phyloP scores from a whole-genome alignment of 2,329 filamentous ascomycete genomes.

The Microsporum canis region DNA sequence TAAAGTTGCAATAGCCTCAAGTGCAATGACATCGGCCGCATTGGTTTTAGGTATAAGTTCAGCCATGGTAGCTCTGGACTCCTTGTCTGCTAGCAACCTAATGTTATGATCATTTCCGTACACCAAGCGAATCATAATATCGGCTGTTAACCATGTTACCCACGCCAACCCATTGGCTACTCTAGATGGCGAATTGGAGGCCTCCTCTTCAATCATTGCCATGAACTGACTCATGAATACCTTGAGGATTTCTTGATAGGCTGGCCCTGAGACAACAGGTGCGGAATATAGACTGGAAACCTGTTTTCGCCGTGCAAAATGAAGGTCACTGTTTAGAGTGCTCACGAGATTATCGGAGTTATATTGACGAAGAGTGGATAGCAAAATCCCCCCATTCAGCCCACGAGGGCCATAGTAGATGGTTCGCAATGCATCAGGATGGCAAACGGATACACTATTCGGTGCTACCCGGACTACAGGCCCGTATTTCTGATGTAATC shows the following conservation, averaged over 20 bases:
- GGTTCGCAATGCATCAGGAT: constrained; percentile 13
- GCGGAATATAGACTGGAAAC: constrained; percentile 11
- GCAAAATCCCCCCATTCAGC: constrained; percentile 5
- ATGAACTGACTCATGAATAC: constrained; percentile 11
- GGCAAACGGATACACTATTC: constrained; percentile 13
- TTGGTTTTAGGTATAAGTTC: constrained; percentile 6
- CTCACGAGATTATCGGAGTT: constrained; percentile 14
- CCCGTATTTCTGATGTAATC: constrained; percentile 13
- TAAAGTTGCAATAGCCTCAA: constrained; percentile 7
- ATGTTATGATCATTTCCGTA: constrained; percentile 10
- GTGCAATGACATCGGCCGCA: neutral
- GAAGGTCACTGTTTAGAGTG: constrained; percentile 13
- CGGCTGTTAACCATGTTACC: constrained; percentile 13
- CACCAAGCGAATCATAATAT: constrained; percentile 14
- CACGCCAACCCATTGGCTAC: constrained; percentile 12
- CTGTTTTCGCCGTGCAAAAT: constrained; percentile 12
- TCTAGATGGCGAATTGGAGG: constrained; percentile 4
- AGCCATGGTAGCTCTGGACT: constrained; percentile 9
- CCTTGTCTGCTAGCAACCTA: constrained; percentile 10
- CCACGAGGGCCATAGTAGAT: constrained; percentile 14
- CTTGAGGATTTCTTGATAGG: constrained; percentile 9
- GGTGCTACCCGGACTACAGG: constrained; percentile 13
- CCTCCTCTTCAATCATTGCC: constrained; percentile 8
- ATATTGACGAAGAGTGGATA: constrained; percentile 13
- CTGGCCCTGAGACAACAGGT: constrained; percentile 8